Evolutionary conservation across 257 asterid genomes (phyloP).

Genomic region (Echites panduratus): DNA sequence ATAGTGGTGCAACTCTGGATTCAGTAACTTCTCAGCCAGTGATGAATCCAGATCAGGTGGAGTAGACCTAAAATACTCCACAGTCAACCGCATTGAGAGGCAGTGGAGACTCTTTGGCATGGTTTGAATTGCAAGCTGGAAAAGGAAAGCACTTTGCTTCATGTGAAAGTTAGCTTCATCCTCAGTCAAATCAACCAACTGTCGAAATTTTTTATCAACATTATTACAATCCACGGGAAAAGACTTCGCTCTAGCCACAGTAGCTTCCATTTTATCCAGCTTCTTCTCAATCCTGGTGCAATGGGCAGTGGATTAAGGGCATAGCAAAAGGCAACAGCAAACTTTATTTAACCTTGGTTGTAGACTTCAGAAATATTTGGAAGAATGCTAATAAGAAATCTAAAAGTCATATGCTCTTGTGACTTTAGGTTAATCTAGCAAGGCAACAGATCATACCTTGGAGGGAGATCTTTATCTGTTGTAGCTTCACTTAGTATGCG

Average conservation of each 20-base stretch:
- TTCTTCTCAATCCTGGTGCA: constrained; percentile 54
- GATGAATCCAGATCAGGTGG: constrained; percentile 47
- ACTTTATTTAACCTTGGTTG: not conserved
- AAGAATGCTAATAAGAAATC: not conserved
- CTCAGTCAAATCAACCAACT: constrained; percentile 85
- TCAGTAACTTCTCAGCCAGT: constrained; percentile 43
- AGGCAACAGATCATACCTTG: constrained; percentile 45
- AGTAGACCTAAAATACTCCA: constrained; percentile 73
- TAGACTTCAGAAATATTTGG: not conserved
- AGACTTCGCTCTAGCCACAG: constrained; percentile 63
- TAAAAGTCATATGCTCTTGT: not conserved
- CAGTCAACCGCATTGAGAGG: constrained; percentile 85
- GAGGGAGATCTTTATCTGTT: constrained; percentile 89
- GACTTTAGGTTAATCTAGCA: not conserved
- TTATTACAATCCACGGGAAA: constrained; percentile 81
- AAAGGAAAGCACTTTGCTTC: constrained; percentile 97
- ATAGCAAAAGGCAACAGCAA: not conserved
- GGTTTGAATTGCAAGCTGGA: constrained; percentile 93
- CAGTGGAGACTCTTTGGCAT: constrained; percentile 98
- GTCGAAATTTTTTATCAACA: constrained; percentile 96
- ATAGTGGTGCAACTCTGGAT: constrained; percentile 75
- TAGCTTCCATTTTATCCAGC: constrained; percentile 68
- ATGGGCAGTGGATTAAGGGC: constrained; percentile 12
- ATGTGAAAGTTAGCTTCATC: constrained; percentile 92
- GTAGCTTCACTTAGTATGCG: constrained; percentile 86